These are phyloP conservation scores for Telfairia occidentalis DNA, from an alignment of 331 rosid species.

Conservation along the genomic window DNA sequence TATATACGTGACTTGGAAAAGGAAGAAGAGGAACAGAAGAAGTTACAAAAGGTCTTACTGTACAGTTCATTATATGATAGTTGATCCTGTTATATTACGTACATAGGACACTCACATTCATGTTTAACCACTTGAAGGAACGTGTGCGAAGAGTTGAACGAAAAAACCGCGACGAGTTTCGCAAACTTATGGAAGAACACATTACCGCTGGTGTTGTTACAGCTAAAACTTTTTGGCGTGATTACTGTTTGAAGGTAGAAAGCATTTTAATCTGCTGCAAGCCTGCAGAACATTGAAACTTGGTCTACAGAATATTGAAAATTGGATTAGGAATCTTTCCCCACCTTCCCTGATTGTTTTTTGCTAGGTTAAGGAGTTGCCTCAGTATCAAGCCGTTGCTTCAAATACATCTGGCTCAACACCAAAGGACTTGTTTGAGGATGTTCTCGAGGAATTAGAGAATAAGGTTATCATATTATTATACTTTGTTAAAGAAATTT, in stretches of 20 bases:
- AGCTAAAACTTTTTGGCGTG: constrained; percentile 76
- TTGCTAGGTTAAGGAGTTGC: constrained; percentile 63
- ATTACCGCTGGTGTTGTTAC: constrained; percentile 50
- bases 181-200: constrained; percentile 79
- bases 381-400: constrained; percentile 92
- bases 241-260: constrained; percentile 69
- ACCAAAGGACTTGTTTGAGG: constrained; percentile 87
- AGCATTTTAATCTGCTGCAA: neutral
- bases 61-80: constrained; percentile 9
- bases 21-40: constrained; percentile 88
- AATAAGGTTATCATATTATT: constrained; percentile 42
- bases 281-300: constrained; percentile 7
- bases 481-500: neutral
- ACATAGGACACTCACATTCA: constrained; percentile 15
- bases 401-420: constrained; percentile 82
- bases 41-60: constrained; percentile 49
- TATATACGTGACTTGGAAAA: constrained; percentile 89
- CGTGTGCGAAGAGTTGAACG: constrained; percentile 74
- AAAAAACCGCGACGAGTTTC: constrained; percentile 92
- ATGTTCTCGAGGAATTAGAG: constrained; percentile 64
- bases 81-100: constrained; percentile 14
- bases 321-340: neutral
- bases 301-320: constrained; percentile 5
- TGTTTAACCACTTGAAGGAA: constrained; percentile 35
- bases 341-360: neutral